phyloP scores from a whole-genome alignment of 176 grass and related monocot species.

The Carex scoparia region DNA sequence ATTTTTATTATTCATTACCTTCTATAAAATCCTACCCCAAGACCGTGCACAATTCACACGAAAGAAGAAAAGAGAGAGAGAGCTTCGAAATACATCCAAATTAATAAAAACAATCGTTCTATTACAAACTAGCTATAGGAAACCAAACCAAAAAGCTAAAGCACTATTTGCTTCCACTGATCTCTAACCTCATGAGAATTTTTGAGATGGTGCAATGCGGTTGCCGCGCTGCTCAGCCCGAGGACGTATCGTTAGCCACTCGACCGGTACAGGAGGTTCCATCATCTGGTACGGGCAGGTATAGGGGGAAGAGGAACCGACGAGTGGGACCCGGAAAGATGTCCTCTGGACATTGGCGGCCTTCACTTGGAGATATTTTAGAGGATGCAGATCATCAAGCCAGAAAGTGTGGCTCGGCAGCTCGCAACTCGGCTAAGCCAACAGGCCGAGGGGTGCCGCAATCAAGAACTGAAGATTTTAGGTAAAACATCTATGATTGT shows the following conservation, averaged over 20 bases:
- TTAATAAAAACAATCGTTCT: neutral
- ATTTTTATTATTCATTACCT: neutral
- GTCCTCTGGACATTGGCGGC: constrained; percentile 14
- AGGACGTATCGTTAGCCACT: neutral
- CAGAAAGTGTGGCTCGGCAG: neutral
- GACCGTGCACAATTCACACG: neutral
- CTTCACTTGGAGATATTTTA: constrained; percentile 22
- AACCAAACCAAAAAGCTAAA: constrained; percentile 5
- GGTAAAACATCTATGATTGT: neutral
- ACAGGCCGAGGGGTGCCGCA: neutral
- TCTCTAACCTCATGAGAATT: constrained; percentile 17
- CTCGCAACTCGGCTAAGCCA: neutral
- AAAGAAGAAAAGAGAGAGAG: neutral
- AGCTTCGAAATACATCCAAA: neutral
- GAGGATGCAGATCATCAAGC: constrained; percentile 10
- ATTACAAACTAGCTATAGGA: constrained; percentile 9
- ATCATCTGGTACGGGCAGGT: neutral
- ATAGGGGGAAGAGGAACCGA: neutral
- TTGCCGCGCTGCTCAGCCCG: constrained; percentile 8
- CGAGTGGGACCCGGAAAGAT: neutral
- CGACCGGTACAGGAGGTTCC: constrained; percentile 5
- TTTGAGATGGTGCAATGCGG: constrained; percentile 22
- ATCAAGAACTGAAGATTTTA: constrained; percentile 13
- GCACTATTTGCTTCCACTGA: neutral
- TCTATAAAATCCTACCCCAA: constrained; percentile 6